Conservation (phyloP, 495 filamentous ascomycete species). For the Lophiotrema nucula region DNA sequence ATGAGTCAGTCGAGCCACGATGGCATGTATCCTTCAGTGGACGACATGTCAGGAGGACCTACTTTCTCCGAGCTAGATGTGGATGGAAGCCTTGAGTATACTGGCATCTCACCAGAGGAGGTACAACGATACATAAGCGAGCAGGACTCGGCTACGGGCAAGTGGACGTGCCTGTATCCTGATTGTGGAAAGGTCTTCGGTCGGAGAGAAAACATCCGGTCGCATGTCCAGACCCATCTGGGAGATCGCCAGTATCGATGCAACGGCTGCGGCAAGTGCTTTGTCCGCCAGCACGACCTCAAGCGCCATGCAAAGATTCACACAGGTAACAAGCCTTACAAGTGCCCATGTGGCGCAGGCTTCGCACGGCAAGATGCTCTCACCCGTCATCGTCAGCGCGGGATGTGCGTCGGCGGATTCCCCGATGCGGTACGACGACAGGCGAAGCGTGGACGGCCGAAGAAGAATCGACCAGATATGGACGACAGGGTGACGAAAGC, state of each 20-base stretch:
- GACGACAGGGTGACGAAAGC: conserved; percentile 41
- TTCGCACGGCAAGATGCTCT: conserved; percentile 94
- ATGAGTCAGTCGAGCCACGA: not conserved
- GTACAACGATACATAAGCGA: conserved; percentile 82
- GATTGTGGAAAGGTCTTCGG: conserved; percentile 83
- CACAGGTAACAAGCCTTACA: conserved; percentile 86
- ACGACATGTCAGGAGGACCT: conserved; percentile 44
- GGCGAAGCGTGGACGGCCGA: conserved; percentile 43
- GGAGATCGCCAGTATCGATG: conserved; percentile 92
- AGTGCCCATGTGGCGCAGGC: conserved; percentile 83
- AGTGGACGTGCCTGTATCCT: conserved; percentile 82
- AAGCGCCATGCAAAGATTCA: conserved; percentile 98
- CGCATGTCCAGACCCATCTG: conserved; percentile 95
- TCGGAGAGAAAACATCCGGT: conserved; percentile 95
- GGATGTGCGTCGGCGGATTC: conserved; percentile 90
- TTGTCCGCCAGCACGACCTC: conserved; percentile 93
- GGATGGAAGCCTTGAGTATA: conserved; percentile 52
- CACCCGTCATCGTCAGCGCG: conserved; percentile 88
- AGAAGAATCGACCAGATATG: conserved; percentile 43
- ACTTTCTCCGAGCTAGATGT: conserved; percentile 46
- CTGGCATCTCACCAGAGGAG: conserved; percentile 82
- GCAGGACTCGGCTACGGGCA: conserved; percentile 68
- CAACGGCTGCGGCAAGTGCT: conserved; percentile 84
- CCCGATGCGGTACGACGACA: conserved; percentile 39
- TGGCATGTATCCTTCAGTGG: conserved; percentile 32